phyloP scores from a whole-genome alignment of 2,329 filamentous ascomycete species.

The Hymenoscyphus fructigenus region DNA sequence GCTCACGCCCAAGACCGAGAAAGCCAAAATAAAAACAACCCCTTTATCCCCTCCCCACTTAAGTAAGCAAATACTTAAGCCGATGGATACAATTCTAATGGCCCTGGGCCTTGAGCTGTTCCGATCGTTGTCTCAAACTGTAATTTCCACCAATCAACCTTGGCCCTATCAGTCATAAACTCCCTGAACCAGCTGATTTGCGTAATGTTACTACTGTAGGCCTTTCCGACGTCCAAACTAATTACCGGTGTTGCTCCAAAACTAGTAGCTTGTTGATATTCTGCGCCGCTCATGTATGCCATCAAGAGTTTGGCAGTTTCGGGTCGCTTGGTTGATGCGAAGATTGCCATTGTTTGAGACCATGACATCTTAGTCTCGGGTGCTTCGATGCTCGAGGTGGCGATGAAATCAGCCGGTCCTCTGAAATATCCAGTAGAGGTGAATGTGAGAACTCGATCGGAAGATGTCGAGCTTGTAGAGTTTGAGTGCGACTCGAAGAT shows the following conservation, averaged over 20 bases:
- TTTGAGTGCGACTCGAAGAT: neutral
- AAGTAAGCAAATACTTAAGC: neutral
- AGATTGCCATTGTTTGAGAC: neutral
- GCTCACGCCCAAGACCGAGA: no score
- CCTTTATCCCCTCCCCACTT: no score
- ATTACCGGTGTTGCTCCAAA: neutral
- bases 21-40: neutral
- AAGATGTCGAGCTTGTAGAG: neutral
- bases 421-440: neutral
- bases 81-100: neutral
- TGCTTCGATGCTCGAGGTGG: neutral
- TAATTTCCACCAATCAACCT: neutral
- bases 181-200: neutral
- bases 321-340: neutral
- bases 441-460: neutral
- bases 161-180: neutral
- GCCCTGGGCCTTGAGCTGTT: neutral
- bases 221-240: neutral
- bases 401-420: neutral
- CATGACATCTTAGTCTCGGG: neutral
- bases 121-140: neutral
- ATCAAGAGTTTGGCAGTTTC: constrained; percentile 2
- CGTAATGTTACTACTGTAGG: neutral
- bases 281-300: neutral
- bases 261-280: neutral